Percentiles rank a stretch among this genome's conserved stretches.
Evolutionary conservation across 2,329 filamentous ascomycete species (phyloP).

Genomic region (Pseudogymnoascus sp.): DNA sequence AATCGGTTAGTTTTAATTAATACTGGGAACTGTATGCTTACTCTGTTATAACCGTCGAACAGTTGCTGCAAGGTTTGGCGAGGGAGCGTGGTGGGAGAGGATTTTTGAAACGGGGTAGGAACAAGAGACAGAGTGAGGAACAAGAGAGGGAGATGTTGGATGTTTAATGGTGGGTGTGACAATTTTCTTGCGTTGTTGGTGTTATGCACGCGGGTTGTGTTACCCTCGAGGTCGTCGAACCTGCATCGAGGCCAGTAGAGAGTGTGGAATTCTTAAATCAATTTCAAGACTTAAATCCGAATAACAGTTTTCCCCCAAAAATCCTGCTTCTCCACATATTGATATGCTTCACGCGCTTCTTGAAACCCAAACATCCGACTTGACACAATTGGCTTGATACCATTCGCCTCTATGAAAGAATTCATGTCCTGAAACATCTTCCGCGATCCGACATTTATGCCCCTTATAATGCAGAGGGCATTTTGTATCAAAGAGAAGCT

Average conservation of each 20-base stretch:
- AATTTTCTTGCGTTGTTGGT: not conserved
- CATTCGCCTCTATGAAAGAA: constrained; percentile 19
- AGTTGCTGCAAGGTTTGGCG: not conserved
- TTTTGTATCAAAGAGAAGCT: constrained; percentile 17
- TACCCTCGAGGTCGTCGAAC: not conserved
- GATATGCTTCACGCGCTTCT: constrained; percentile 30
- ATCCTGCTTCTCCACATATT: constrained; percentile 40
- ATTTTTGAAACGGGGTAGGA: too few species aligned
- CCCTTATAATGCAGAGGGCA: constrained; percentile 28
- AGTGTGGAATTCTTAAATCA: too few species aligned
- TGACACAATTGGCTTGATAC: constrained; percentile 22
- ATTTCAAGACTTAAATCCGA: constrained; percentile 18
- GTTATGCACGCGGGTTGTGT: not conserved
- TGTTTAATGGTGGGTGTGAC: not conserved
- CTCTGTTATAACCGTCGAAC: not conserved
- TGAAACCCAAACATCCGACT: constrained; percentile 19
- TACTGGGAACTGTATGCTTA: not conserved
- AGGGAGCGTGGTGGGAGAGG: not conserved
- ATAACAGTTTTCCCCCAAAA: constrained; percentile 43
- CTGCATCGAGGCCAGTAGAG: not conserved
- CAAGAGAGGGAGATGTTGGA: not conserved
- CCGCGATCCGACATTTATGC: constrained; percentile 19
- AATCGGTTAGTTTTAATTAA: not conserved
- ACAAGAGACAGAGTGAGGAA: not conserved
- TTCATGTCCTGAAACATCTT: constrained; percentile 23